Evolutionary conservation across 345 rosid species (phyloP), one percentile per base, ranked within the genome.

Genomic region (Sonneratia caseolaris): DNA sequence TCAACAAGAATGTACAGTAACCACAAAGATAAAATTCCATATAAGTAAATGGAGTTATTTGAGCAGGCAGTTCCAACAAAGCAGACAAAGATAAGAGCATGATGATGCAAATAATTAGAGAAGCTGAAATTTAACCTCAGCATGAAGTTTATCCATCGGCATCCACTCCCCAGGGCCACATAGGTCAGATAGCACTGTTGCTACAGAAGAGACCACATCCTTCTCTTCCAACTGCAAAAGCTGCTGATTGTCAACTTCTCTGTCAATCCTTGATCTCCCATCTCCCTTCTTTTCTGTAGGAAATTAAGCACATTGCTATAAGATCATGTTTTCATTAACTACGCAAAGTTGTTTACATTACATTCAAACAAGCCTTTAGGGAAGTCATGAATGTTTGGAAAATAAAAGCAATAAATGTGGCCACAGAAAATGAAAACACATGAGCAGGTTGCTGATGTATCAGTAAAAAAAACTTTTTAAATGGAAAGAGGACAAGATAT

Each of bases 101-200:
- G 0, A 59, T 9, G 35, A 22, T 22, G 37, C 38, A 62, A 24
- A 62, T 62, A 62, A 10, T 22, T n/a, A 22, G 13, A n/a, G 35
- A 57, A 57, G 64, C 22, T 57, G 64, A 62, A 14, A 57, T 76
- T 84, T 79, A 79, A 95, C 99, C 99, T 88, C 87, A 13, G 86
- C 66, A 72, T 95, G 96, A 69, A 95, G 98, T 81, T 84, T 90
- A 79, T 90, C 96, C 99, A 95, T 92, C 12, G 99, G 86, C 98
- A 95, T 95, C 99, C 99, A 95, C 51, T 95, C 97, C 71, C 99
- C 97, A 18, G 99, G 99, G 56, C 99, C 99, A 82, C 99, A 95
- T 62, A 90, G 85, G 84, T 95, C 98, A 4, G 99, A 95, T 45
- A 95, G 92, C 80, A 90, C 97, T 37, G 96, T 95, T 35, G 99